These are phyloP conservation scores for Vaccinium corymbosum DNA, from an alignment of 148 eudicot species.

Conservation along the genomic window DNA sequence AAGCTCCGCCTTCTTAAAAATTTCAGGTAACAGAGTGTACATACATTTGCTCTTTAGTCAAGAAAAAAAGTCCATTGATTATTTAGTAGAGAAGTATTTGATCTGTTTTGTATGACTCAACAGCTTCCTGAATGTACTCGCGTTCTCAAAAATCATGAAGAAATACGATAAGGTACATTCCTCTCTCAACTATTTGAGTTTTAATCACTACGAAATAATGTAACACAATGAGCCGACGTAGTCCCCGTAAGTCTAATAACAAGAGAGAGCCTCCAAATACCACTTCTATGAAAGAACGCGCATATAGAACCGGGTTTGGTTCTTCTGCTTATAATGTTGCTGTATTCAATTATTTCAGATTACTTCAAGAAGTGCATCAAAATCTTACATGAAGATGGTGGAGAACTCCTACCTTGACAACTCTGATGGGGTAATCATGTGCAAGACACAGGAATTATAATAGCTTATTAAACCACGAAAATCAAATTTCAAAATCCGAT, in stretches of 20 bases:
- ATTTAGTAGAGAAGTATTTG: background rate
- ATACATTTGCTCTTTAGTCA: background rate
- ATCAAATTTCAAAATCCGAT: background rate
- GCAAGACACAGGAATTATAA: background rate
- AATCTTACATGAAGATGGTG: conserved; percentile 67
- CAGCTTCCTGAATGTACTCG: conserved; percentile 39
- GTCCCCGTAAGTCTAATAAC: background rate
- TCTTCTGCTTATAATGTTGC: background rate
- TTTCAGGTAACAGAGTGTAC: conserved; percentile 24
- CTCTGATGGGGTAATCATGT: conserved; percentile 56
- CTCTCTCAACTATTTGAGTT: background rate
- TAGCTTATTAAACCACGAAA: background rate
- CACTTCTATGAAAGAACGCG: too few species aligned
- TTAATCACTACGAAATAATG: background rate
- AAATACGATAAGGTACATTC: conserved; percentile 39
- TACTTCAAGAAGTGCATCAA: conserved; percentile 58
- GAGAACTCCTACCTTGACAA: conserved; percentile 73
- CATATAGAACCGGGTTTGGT: background rate
- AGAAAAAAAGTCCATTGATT: background rate
- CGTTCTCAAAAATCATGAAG: conserved; percentile 44
- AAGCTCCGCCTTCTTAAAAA: conserved; percentile 37
- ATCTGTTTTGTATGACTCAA: background rate
- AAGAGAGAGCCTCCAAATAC: background rate
- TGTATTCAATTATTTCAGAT: conserved; percentile 26
- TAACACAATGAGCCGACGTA: background rate